These are phyloP conservation scores for Ganoderma sinense DNA, from an alignment of 1,284 basidiomycete genomes.

Conservation along the genomic window DNA sequence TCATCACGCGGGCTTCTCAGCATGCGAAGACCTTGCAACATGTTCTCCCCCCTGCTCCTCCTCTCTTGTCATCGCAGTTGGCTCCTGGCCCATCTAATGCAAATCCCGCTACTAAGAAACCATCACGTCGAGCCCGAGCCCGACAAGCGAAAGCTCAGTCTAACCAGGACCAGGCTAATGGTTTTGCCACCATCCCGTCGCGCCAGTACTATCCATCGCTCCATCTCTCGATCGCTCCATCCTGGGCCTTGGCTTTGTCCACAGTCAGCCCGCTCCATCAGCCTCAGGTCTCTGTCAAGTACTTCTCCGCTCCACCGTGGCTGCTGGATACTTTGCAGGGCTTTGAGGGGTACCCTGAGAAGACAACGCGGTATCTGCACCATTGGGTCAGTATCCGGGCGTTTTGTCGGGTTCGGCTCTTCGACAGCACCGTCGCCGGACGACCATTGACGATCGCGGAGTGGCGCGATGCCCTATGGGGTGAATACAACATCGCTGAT, in stretches of 20 bases:
- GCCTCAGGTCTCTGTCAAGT: no score
- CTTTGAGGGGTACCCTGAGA: not conserved
- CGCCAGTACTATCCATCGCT: conserved; percentile 2
- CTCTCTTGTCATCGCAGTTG: not conserved
- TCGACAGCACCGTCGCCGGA: conserved; percentile 8
- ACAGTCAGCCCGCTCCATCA: not conserved
- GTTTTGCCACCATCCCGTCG: not conserved
- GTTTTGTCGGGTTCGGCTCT: conserved; percentile 10
- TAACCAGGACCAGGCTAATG: no score
- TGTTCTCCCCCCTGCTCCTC: no score
- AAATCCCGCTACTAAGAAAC: not conserved
- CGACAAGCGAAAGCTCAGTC: not conserved
- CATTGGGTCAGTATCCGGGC: conserved; percentile 3
- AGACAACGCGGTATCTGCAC: conserved; percentile 1
- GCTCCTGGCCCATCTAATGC: not conserved
- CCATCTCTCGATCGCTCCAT: not conserved
- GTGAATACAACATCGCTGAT: conserved; percentile 2
- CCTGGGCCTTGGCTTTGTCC: not conserved
- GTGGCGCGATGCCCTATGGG: conserved; percentile 12
- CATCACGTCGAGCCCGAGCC: not conserved
- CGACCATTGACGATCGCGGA: conserved; percentile 1
- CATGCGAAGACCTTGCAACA: no score
- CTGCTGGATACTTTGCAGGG: no score
- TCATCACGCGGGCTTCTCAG: no score
- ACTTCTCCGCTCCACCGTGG: no score